Evolutionary conservation across 164 flowering plant species (phyloP).

Genomic region (Platanus orientalis): DNA sequence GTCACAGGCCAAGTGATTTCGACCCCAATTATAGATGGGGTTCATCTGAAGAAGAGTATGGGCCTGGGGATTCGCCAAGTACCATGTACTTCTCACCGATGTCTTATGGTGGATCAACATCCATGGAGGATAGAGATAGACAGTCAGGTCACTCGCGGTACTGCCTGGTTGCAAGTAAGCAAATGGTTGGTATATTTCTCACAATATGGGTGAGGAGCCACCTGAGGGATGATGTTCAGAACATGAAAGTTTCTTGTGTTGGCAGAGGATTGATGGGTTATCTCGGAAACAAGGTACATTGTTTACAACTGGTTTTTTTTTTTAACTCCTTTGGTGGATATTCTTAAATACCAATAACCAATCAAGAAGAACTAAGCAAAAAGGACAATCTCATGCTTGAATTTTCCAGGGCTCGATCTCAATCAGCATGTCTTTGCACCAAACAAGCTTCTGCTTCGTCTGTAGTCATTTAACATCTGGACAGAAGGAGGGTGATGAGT

Average conservation of each 20-base stretch:
- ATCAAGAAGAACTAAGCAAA: neutral
- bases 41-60: constrained; percentile 48
- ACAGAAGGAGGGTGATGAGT: constrained; percentile 44
- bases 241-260: constrained; percentile 49
- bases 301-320: neutral
- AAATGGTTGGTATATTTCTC: constrained; percentile 54
- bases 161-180: constrained; percentile 48
- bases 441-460: constrained; percentile 41
- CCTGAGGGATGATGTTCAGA: constrained; percentile 33
- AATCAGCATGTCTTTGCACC: constrained; percentile 33
- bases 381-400: neutral
- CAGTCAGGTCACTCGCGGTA: constrained; percentile 35
- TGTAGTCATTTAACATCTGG: constrained; percentile 42
- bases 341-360: neutral
- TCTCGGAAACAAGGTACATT: constrained; percentile 51
- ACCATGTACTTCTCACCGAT: constrained; percentile 30
- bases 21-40: constrained; percentile 35
- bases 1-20: constrained; percentile 41
- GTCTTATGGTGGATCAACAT: constrained; percentile 25
- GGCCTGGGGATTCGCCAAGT: constrained; percentile 38
- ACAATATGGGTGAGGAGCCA: constrained; percentile 47
- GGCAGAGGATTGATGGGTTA: constrained; percentile 60
- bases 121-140: constrained; percentile 34
- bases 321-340: neutral
- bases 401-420: constrained; percentile 34